phyloP scores from a whole-genome alignment of 495 filamentous ascomycete genomes.

The Lineolata rhizophorae region DNA sequence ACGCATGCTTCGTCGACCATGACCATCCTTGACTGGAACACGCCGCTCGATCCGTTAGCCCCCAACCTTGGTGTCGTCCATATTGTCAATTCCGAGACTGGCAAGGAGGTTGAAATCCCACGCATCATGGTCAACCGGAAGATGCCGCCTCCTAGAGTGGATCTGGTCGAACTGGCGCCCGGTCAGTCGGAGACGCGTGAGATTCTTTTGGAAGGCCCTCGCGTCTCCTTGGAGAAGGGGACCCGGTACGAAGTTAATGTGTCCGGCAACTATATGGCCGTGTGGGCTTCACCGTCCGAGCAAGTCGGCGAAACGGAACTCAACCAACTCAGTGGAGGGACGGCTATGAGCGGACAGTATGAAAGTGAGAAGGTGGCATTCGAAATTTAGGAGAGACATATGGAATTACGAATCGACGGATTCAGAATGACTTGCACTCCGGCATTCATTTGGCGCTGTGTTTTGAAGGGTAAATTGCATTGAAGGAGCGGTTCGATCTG shows the following conservation, averaged over 20 bases:
- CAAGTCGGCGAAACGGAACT: background rate
- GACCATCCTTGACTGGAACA: slow-evolving; percentile 1
- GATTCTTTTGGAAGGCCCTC: background rate
- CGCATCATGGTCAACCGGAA: background rate
- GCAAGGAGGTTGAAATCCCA: background rate
- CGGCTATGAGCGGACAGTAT: background rate
- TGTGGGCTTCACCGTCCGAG: background rate
- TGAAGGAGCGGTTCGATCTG: no score
- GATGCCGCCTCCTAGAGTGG: background rate
- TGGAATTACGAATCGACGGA: no score
- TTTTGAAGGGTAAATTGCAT: no score
- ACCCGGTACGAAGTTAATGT: background rate
- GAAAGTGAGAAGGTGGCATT: background rate
- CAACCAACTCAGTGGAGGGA: background rate
- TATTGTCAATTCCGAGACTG: background rate
- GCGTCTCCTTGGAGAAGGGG: background rate
- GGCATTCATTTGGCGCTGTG: no score
- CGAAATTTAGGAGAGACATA: background rate
- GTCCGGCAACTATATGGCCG: background rate
- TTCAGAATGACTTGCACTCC: no score
- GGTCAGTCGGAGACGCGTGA: background rate
- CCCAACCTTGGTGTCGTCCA: background rate
- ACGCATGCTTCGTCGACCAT: background rate
- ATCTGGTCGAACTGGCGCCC: slow-evolving; percentile 1
- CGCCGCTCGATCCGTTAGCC: background rate